Base-by-base conservation (phyloP, 2,329 filamentous ascomycete genomes). In the Calonectria crousiana region DNA sequence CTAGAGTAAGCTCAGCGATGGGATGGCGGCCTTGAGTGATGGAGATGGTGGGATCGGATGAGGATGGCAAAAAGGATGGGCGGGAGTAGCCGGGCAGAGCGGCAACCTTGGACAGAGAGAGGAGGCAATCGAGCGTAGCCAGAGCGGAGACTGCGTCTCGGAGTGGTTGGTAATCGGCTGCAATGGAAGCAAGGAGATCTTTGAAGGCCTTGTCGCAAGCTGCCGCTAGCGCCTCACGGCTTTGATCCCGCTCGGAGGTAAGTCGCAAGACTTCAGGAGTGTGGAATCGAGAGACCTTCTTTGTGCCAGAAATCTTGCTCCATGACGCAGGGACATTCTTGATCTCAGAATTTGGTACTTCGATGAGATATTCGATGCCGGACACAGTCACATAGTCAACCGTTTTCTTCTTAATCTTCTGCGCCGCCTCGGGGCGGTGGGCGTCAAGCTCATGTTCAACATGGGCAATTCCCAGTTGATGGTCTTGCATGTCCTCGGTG, bases 281-380 rank as follows among this genome's bases (percentile, higher is more conserved):
- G 85, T 99, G 97, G 84, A 98, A 99, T 73, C 97, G 93, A 0
- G 95, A 96, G 6, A 96, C 87, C 80, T 95, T 95, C 84, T 98
- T 98, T 9, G 97, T 99, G 65, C 96, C 96, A 72, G 94, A 97
- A 80, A 98, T 95, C 85, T 99, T 98, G 76, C 91, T 89, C 97
- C 97, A 99, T 0, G 95, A 97, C 5, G 97, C 96, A 0, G 97
- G 97, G 0, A 99, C 95, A 72, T 93, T 92, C 83, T 95, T 97
- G 74, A 98, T 89, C 69, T 95, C 91, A 1, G 90, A 84, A 84
- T 98, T 98, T 78, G 94, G 90, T 8, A 99, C 94, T 85, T 98
- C 97, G 80, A 99, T 95, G 26, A 99, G 91, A 82, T 95, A 99
- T 83, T 98, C 97, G 78, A 98, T 98, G 10, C 96, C 96, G 1